Conservation (phyloP, 257 asterid species). For the Capsicum pubescens region DNA sequence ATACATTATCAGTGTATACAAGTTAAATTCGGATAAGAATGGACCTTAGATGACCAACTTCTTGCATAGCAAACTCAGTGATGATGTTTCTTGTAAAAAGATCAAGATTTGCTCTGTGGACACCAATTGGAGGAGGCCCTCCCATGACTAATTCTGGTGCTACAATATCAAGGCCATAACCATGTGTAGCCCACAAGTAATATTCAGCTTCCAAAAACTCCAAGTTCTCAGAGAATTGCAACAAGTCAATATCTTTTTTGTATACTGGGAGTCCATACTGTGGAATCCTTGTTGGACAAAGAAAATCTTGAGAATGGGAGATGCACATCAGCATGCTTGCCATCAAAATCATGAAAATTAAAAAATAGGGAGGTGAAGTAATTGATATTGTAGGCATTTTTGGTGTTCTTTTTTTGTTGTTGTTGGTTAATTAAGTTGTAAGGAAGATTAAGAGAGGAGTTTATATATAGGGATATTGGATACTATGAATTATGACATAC, state of each 20-base stretch:
- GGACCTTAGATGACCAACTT: conserved; percentile 48
- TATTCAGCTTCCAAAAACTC: conserved; percentile 57
- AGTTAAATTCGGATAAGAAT: background rate
- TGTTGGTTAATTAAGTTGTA: background rate
- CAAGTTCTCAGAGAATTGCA: conserved; percentile 52
- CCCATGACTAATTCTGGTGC: conserved; percentile 48
- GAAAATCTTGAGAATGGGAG: background rate
- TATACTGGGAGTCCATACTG: conserved; percentile 24
- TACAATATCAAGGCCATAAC: conserved; percentile 50
- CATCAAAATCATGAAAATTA: background rate
- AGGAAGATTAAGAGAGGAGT: conserved; percentile 10
- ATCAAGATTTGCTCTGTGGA: conserved; percentile 54
- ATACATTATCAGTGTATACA: background rate
- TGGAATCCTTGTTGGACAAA: conserved; percentile 34
- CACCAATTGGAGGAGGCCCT: conserved; percentile 60
- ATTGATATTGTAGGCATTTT: conserved; percentile 9
- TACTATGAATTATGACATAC: background rate
- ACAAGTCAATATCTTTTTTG: conserved; percentile 38
- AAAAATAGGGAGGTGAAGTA: conserved; percentile 5
- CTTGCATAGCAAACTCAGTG: conserved; percentile 50
- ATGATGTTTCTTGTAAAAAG: conserved; percentile 27
- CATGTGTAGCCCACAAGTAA: conserved; percentile 48
- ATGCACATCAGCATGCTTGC: background rate
- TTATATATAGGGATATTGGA: background rate
- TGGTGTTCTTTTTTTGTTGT: background rate